These are phyloP conservation scores for Komagataea norvegica DNA, from an alignment of 1,139 yeast genomes.

Conservation along the genomic window DNA sequence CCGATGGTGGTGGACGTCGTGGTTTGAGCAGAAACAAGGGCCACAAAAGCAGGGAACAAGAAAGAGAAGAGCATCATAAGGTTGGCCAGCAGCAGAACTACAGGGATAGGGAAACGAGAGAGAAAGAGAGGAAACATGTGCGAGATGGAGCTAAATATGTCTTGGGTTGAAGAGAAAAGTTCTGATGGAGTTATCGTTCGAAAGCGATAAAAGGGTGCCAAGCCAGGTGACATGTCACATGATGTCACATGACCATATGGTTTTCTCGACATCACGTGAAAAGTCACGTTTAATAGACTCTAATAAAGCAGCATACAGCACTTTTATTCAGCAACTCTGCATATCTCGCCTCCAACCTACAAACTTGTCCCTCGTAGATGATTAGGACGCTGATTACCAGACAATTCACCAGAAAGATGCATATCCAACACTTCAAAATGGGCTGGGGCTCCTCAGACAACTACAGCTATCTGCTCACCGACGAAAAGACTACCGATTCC, in stretches of 20 bases:
- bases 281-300: no score
- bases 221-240: no score
- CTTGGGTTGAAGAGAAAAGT: no score
- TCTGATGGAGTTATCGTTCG: neutral
- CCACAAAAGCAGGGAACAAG: neutral
- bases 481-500: constrained; percentile 58
- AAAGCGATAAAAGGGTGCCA: neutral
- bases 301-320: no score
- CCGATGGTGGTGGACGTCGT: constrained; percentile 11
- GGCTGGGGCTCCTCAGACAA: constrained; percentile 95
- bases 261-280: no score
- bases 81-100: neutral
- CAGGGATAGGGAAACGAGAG: neutral
- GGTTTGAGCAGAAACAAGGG: constrained; percentile 1
- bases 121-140: no score
- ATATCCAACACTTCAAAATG: constrained; percentile 78
- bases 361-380: no score
- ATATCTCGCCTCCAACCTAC: no score
- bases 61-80: neutral
- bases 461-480: constrained; percentile 76
- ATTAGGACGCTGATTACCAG: neutral
- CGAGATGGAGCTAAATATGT: neutral
- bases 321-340: no score
- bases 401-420: constrained; percentile 52
- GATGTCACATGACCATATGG: no score